These are phyloP conservation scores for Sechiopsis laciniata DNA, from an alignment of 306 rosid species.

Conservation along the genomic window DNA sequence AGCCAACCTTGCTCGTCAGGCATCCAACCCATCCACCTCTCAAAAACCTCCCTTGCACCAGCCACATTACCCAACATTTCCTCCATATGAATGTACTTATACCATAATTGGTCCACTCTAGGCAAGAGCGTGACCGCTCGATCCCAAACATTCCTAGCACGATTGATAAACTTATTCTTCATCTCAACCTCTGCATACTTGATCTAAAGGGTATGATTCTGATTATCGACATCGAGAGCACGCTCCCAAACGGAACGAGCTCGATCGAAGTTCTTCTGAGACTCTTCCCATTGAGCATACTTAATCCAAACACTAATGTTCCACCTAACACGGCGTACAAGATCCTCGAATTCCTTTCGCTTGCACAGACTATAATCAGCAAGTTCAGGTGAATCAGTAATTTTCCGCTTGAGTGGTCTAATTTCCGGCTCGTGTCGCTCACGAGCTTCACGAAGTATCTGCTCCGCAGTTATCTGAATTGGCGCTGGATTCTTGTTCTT, in stretches of 20 bases:
- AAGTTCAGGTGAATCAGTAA: slow-evolving; percentile 70
- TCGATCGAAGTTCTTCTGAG: slow-evolving; percentile 75
- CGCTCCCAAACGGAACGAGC: slow-evolving; percentile 92
- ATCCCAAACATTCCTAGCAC: slow-evolving; percentile 86
- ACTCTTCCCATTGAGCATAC: slow-evolving; percentile 87
- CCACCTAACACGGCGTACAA: slow-evolving; percentile 80
- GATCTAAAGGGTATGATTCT: slow-evolving; percentile 81
- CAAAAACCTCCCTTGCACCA: slow-evolving; percentile 76
- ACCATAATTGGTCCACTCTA: slow-evolving; percentile 77
- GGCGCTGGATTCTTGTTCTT: slow-evolving; percentile 92
- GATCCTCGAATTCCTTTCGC: slow-evolving; percentile 80
- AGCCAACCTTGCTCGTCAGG: slow-evolving; percentile 89
- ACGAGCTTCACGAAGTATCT: slow-evolving; percentile 84
- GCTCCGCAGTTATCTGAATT: slow-evolving; percentile 82
- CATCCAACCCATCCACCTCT: slow-evolving; percentile 92
- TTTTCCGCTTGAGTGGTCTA: slow-evolving; percentile 82
- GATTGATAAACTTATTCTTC: slow-evolving; percentile 82
- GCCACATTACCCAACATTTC: slow-evolving; percentile 75
- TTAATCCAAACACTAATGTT: slow-evolving; percentile 74
- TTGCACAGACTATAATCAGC: slow-evolving; percentile 80
- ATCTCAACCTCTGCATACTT: slow-evolving; percentile 90
- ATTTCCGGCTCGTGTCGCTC: slow-evolving; percentile 90
- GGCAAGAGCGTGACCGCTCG: slow-evolving; percentile 73
- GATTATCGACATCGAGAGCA: slow-evolving; percentile 74
- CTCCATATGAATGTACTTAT: slow-evolving; percentile 92